Percentiles rank a stretch among this genome's conserved stretches.
Evolutionary conservation across 2,329 filamentous ascomycete genomes (phyloP).

Genomic region (Colletotrichum falcatum): DNA sequence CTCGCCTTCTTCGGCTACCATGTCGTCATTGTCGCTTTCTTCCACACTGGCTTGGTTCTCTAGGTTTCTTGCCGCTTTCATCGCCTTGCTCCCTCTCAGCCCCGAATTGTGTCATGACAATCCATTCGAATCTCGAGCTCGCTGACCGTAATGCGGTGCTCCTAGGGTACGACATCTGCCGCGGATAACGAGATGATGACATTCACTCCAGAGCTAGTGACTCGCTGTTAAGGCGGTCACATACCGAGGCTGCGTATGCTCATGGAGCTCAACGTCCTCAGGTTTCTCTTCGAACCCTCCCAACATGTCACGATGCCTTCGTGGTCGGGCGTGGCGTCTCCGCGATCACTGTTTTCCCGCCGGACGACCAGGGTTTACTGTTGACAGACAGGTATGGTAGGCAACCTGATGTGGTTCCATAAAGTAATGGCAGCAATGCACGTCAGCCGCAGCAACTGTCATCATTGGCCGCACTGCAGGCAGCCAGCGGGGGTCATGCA

Average conservation of each 20-base stretch:
- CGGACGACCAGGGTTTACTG: not conserved
- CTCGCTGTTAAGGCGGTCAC: not conserved
- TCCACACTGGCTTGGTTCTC: not conserved
- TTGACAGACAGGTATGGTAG: not conserved
- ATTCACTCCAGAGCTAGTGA: not conserved
- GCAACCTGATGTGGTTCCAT: not conserved
- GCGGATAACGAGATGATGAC: not conserved
- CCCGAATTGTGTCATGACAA: not conserved
- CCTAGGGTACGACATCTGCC: not conserved
- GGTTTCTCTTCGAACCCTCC: not conserved
- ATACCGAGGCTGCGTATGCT: not conserved
- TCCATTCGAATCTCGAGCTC: not conserved
- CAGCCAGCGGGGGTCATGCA: conserved; percentile 4
- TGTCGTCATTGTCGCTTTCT: conserved; percentile 4
- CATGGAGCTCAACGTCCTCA: not conserved
- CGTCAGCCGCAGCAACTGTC: conserved; percentile 11
- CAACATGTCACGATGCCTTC: not conserved
- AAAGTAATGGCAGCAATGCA: not conserved
- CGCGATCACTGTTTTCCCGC: not conserved
- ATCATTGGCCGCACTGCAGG: not conserved
- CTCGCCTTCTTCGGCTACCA: not conserved
- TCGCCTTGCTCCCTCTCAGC: not conserved
- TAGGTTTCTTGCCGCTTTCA: not conserved
- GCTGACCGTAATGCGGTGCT: not conserved
- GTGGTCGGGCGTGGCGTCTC: not conserved